Base-by-base conservation (phyloP, 176 grass and related monocot species). In the Hordeum vulgare region DNA sequence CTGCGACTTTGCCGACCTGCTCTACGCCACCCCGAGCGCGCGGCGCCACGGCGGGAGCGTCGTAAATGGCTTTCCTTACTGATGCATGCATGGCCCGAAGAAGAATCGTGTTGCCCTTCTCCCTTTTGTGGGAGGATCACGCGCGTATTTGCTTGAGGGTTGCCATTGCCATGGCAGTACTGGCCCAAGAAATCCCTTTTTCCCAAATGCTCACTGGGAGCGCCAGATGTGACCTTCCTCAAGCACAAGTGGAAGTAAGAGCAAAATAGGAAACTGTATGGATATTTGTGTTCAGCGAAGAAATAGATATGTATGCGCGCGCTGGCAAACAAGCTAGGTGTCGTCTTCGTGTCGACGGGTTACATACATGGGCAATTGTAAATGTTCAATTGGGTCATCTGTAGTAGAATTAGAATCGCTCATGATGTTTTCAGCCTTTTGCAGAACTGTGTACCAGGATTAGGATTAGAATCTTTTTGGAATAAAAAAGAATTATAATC, bases 1-100 rank as follows among this genome's bases (percentile, higher is more conserved):
- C 33, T 86, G 75, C 79, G 67, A 86, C 75, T 86, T 85, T 42
- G 36, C 17, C 26, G 77, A 88, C 61, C 24, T 88, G 47, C 58
- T 77, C 70, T 87, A 87, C 67, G 67, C 80, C 45, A 9, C 66
- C 17, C 61, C 21, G 1, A 60, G 84, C 14, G 73, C 24, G 26
- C 57, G 57, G 64, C 41, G 45, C 35, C 81, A 80, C 61, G 77
- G 51, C 59, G 53, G 51, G 21, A 41, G 31, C 44, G 11, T 28
- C 40, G 15, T 12, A 3, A 40, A 31, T 13, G 78, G 60, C 25
- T 81, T 81, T 34, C 85, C 78, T 23, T 81, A 82, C 73, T 82
- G 87, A 89, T 53, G 3, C 31, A 2, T 13, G n/a, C 27, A 12
- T 68, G 10, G 7, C 9, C 13, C 81, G 27, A 11, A 3, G 17